These are phyloP conservation scores for Pisolithus albus DNA, from an alignment of 768 basidiomycete species.

Conservation along the genomic window DNA sequence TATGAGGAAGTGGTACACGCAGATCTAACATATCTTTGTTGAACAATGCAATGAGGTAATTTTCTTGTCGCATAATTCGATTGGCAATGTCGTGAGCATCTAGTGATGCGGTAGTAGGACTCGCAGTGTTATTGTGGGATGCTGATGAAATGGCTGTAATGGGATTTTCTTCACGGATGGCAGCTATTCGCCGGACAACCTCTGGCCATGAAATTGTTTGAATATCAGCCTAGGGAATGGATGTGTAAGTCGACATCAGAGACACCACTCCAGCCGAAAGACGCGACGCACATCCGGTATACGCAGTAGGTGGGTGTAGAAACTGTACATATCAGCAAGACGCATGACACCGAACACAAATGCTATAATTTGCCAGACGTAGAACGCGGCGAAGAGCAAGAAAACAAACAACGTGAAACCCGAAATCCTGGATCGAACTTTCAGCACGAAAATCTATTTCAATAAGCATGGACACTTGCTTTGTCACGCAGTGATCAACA, in stretches of 20 bases:
- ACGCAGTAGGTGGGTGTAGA: constrained; percentile 89
- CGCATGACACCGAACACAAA: constrained; percentile 71
- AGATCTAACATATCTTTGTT: constrained; percentile 95
- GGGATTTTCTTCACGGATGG: constrained; percentile 90
- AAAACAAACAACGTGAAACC: constrained; percentile 82
- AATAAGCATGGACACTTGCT: constrained; percentile 40
- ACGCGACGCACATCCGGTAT: constrained; percentile 81
- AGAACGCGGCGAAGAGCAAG: constrained; percentile 79
- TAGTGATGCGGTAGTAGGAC: constrained; percentile 74
- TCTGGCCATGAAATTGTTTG: constrained; percentile 97
- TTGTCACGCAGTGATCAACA: constrained; percentile 75
- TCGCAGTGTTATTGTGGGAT: constrained; percentile 41
- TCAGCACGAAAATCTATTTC: constrained; percentile 8
- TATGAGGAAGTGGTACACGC: constrained; percentile 66
- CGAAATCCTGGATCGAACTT: constrained; percentile 52
- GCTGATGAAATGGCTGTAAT: constrained; percentile 78
- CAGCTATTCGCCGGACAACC: constrained; percentile 82
- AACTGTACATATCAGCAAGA: constrained; percentile 91
- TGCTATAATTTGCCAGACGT: constrained; percentile 77
- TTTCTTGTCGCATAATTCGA: constrained; percentile 96
- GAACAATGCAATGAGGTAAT: constrained; percentile 95
- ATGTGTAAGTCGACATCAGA: constrained; percentile 9
- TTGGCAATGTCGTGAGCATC: constrained; percentile 99
- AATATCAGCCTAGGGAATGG: constrained; percentile 73
- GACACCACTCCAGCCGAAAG: background rate